Conservation (phyloP, 2,329 filamentous ascomycete species). For the Xylariaceae sp. region DNA sequence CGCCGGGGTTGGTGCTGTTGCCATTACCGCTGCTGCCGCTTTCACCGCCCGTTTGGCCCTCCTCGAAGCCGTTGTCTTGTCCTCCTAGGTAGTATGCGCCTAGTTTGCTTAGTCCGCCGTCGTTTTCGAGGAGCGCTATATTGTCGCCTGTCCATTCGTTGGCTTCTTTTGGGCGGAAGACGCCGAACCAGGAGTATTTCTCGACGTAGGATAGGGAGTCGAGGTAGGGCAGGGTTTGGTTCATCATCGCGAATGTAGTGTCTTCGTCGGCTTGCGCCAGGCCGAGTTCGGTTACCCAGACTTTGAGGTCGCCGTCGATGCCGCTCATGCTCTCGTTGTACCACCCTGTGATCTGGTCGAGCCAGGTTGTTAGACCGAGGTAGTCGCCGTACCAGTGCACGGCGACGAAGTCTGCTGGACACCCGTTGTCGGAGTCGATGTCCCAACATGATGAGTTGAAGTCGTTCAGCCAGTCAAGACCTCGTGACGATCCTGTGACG, state of each 20-base stretch:
- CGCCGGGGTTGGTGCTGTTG: slow-evolving; percentile 1
- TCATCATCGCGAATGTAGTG: slow-evolving; percentile 38
- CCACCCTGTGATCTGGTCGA: slow-evolving; percentile 33
- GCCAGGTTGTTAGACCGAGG: slow-evolving; percentile 33
- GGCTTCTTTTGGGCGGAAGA: slow-evolving; percentile 34
- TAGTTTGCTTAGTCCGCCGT: slow-evolving; percentile 36
- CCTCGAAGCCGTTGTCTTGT: slow-evolving; percentile 34
- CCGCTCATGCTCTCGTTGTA: slow-evolving; percentile 28
- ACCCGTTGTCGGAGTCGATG: slow-evolving; percentile 33
- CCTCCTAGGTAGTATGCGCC: slow-evolving; percentile 38
- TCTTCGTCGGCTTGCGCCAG: slow-evolving; percentile 33
- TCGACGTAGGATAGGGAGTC: slow-evolving; percentile 33
- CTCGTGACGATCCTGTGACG: slow-evolving; percentile 37
- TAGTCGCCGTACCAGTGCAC: slow-evolving; percentile 41
- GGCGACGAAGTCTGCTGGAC: slow-evolving; percentile 38
- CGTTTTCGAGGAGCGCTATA: slow-evolving; percentile 34
- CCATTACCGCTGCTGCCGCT: slow-evolving; percentile 10
- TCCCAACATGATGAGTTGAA: slow-evolving; percentile 40
- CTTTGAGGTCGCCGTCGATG: slow-evolving; percentile 17
- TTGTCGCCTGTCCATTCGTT: slow-evolving; percentile 38
- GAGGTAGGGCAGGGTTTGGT: slow-evolving; percentile 34
- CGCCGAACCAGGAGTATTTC: slow-evolving; percentile 41
- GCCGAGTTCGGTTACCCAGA: slow-evolving; percentile 41
- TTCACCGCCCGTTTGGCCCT: slow-evolving; percentile 24
- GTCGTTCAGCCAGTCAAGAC: slow-evolving; percentile 36